phyloP scores from a whole-genome alignment of 2,329 filamentous ascomycete species.

The Paraconiothyrium brasiliense region DNA sequence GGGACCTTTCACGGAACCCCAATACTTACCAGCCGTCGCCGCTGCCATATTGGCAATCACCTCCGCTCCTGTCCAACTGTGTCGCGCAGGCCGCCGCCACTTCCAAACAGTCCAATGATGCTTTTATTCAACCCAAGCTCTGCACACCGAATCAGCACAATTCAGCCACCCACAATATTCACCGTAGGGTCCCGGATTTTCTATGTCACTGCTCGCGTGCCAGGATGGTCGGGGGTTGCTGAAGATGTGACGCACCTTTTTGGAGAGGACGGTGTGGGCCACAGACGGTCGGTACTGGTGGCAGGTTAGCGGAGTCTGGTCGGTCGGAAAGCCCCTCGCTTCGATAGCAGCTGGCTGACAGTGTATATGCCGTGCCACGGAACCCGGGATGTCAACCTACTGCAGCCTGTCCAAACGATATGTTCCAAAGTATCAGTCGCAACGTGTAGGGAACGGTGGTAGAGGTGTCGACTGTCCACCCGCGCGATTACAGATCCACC shows the following conservation, averaged over 20 bases:
- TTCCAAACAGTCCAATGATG: slow-evolving; percentile 17
- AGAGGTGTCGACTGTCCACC: slow-evolving; percentile 37
- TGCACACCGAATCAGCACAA: slow-evolving; percentile 26
- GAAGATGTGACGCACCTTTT: slow-evolving; percentile 42
- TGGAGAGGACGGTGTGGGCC: slow-evolving; percentile 37
- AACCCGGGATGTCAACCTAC: slow-evolving; percentile 19
- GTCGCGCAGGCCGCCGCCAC: slow-evolving; percentile 20
- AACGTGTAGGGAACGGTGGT: slow-evolving; percentile 25
- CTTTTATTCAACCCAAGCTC: slow-evolving; percentile 17
- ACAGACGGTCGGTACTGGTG: slow-evolving; percentile 40
- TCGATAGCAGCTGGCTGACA: slow-evolving; percentile 38
- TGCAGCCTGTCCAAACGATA: slow-evolving; percentile 21
- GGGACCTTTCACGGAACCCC: slow-evolving; percentile 31
- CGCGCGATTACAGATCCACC: slow-evolving; percentile 44
- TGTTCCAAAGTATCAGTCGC: slow-evolving; percentile 18
- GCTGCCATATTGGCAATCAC: slow-evolving; percentile 50
- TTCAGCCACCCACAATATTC: slow-evolving; percentile 14
- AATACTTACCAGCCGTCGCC: slow-evolving; percentile 52
- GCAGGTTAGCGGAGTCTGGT: slow-evolving; percentile 42
- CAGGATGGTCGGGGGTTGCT: slow-evolving; percentile 18
- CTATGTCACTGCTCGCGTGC: slow-evolving; percentile 4
- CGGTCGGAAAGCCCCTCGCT: slow-evolving; percentile 40
- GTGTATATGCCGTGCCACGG: slow-evolving; percentile 23
- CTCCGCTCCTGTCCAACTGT: slow-evolving; percentile 33
- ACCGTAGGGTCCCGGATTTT: slow-evolving; percentile 6